Evolutionary conservation across 2,329 filamentous ascomycete genomes (phyloP), one percentile per base, ranked within the genome.

Genomic region (Sclerotiophoma versabilis): DNA sequence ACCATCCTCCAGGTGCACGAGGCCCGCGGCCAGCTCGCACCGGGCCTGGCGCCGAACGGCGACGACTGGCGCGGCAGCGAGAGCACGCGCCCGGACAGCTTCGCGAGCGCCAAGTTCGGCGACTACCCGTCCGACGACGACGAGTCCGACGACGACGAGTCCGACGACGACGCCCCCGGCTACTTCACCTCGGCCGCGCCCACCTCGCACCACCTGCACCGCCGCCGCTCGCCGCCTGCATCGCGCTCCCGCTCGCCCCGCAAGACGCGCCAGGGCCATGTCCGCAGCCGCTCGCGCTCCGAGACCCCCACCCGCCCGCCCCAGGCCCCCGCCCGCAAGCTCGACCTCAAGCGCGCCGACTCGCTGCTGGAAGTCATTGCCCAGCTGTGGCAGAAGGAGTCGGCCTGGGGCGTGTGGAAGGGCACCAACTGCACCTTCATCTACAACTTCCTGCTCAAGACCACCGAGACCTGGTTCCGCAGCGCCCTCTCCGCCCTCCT

Each of bases 401-500:
- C 92, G 29, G 88, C 88, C 0, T 93, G 92, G 83, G 95, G 95
- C 4, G 87, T 97, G 5, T 99, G 93, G 93, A 97, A 97, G 74
- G 84, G 89, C 8, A 91, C 92, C 30, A 98, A 98, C 72, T 87
- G 90, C 12, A 96, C 92, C 1, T 99, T 98, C 69, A 81, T 98
- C 43, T 96, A 98, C 77, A 90, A 88, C 0, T 85, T 97, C 39
- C 82, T 98, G 15, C 85, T 93, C 58, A 92, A 92, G 10, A 88
- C 96, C 7, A 79, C 96, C 25, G 95, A 98, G 73, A 93, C 91
- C 64, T 99, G 96, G 87, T 90, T 93, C 9, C 86, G 92, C 66
- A 95, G 92, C 67, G 83, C 97, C 46, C 82, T 98, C n/a, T 92
- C 92, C 37, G 93, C 95, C 1, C 82, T 98, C 5, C 84, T 98